phyloP scores from a whole-genome alignment of 371 early-diverging fungal genomes.

The Mucor irregularis region DNA sequence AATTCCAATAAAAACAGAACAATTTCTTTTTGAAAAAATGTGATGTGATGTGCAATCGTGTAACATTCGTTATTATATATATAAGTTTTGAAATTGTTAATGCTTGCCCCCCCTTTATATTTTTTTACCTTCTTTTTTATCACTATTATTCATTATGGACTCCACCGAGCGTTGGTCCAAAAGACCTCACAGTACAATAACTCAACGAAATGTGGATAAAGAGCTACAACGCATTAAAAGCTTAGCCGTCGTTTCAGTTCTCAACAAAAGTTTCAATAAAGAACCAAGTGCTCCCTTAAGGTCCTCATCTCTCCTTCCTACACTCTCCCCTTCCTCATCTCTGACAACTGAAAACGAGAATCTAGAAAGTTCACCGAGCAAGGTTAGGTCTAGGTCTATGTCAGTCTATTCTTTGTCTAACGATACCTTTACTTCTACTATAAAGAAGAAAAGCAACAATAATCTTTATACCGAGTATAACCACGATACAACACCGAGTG shows the following conservation, averaged over 20 bases:
- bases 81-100: not conserved
- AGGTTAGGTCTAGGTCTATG: not conserved
- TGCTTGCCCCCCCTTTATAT: not conserved
- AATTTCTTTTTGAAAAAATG: not conserved
- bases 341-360: constrained; percentile 1
- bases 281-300: constrained; percentile 17
- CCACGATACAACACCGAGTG: not conserved
- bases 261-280: constrained; percentile 31
- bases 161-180: not conserved
- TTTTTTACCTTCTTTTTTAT: constrained; percentile 3
- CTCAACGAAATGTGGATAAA: constrained; percentile 30
- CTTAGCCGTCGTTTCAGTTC: constrained; percentile 42
- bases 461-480: constrained; percentile 11
- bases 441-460: constrained; percentile 11
- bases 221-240: constrained; percentile 48
- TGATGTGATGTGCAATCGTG: not conserved
- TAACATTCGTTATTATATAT: constrained; percentile 2
- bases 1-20: not conserved
- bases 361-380: not conserved
- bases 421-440: no score
- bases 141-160: constrained; percentile 8
- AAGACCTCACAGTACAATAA: constrained; percentile 1
- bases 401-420: not conserved
- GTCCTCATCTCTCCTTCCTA: not conserved
- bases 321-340: constrained; percentile 16